Percentiles rank a stretch among this genome's conserved stretches.
Evolutionary conservation across 1,139 yeast genomes (phyloP).

Genomic region (Arxiozyma bovina): DNA sequence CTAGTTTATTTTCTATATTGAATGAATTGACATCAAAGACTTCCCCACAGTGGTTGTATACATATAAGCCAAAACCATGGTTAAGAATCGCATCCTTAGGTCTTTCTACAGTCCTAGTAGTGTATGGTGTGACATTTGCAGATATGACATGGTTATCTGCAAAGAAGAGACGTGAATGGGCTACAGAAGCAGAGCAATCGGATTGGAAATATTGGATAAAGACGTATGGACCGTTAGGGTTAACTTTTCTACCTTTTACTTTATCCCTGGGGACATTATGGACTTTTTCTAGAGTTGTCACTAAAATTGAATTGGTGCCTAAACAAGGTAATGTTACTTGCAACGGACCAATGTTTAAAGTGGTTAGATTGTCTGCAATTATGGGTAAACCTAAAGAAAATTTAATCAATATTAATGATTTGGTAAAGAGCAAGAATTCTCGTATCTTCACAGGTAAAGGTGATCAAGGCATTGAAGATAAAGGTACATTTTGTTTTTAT

Average conservation of each 20-base stretch:
- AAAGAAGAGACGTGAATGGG: conserved; percentile 12
- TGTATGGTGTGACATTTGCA: conserved; percentile 25
- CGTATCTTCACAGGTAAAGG: conserved; percentile 28
- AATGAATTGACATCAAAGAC: conserved; percentile 6
- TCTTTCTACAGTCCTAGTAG: conserved; percentile 21
- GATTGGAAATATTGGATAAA: conserved; percentile 5
- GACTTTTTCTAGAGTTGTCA: conserved; percentile 24
- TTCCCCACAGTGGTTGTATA: conserved; percentile 21
- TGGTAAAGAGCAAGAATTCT: conserved; percentile 16
- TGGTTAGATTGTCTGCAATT: conserved; percentile 21
- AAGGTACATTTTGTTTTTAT: conserved; percentile 22
- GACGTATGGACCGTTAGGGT: conserved; percentile 19
- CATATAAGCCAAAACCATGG: conserved; percentile 1
- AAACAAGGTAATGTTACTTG: conserved; percentile 1
- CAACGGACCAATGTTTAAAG: conserved; percentile 15
- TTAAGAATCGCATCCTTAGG: conserved; percentile 20
- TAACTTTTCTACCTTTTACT: conserved; percentile 25
- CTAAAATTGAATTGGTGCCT: conserved; percentile 23
- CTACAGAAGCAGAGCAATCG: conserved; percentile 10
- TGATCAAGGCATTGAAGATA: conserved; percentile 27
- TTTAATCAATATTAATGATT: conserved; percentile 2
- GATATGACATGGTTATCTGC: conserved; percentile 26
- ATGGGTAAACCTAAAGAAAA: conserved; percentile 12
- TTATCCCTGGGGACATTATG: conserved; percentile 22
- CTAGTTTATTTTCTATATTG: conserved; percentile 43